Percentiles rank a stretch among this genome's conserved stretches.
These are phyloP conservation scores for Zelopaecilomyces penicillatus DNA, from an alignment of 2,329 filamentous ascomycete genomes.

Conservation along the genomic window DNA sequence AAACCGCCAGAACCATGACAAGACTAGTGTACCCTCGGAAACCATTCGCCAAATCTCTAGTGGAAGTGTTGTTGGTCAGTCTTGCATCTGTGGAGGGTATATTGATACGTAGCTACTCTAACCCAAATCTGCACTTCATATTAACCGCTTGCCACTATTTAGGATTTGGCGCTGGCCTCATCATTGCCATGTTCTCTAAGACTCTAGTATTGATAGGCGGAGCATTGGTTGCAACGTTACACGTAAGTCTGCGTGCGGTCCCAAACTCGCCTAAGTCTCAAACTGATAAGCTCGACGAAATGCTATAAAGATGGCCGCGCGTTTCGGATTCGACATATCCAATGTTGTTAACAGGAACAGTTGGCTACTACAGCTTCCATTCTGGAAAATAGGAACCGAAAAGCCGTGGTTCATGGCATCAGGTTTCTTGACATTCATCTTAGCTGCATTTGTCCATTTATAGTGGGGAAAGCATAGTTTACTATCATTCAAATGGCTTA, in stretches of 20 bases:
- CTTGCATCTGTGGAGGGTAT: background rate
- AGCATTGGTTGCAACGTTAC: constrained; percentile 51
- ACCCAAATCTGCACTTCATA: background rate
- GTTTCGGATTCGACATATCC: constrained; percentile 33
- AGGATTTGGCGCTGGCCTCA: constrained; percentile 57
- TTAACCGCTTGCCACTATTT: background rate
- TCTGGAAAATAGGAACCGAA: constrained; percentile 43
- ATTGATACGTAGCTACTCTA: background rate
- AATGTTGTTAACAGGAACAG: constrained; percentile 29
- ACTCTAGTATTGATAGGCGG: constrained; percentile 61
- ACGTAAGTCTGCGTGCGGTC: constrained; percentile 47
- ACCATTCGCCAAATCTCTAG: constrained; percentile 43
- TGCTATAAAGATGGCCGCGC: constrained; percentile 31
- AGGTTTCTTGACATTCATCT: constrained; percentile 64
- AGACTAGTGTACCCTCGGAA: constrained; percentile 16
- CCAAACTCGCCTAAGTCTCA: too few relatives aligned
- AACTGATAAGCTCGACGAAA: too few relatives aligned
- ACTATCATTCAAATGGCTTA: constrained; percentile 41
- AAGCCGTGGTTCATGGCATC: constrained; percentile 58
- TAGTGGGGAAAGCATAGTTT: constrained; percentile 22
- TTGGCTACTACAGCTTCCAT: constrained; percentile 25
- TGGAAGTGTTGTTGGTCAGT: constrained; percentile 44
- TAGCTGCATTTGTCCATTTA: constrained; percentile 46
- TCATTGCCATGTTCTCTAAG: constrained; percentile 62
- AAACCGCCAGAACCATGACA: constrained; percentile 9